Percentiles rank a stretch among this genome's conserved stretches.
Evolutionary conservation across 225 moss, liverwort and hornwort genomes (phyloP).

Genomic region (Neckera pumila): DNA sequence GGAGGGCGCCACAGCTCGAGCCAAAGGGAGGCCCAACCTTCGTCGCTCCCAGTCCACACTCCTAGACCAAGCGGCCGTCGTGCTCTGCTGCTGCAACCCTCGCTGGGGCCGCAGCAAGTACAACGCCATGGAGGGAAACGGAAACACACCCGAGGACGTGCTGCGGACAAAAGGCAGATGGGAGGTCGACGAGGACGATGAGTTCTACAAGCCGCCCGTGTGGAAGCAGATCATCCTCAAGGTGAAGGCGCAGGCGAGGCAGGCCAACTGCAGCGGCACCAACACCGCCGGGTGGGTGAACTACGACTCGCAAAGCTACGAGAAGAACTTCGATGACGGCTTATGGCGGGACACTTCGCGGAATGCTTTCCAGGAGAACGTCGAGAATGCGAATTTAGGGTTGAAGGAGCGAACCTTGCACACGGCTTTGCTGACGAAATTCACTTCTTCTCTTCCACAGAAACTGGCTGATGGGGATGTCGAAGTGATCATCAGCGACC

Average conservation of each 20-base stretch:
- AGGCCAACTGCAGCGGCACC: background rate
- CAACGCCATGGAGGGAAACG: background rate
- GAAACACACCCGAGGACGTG: background rate
- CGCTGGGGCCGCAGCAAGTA: conserved; percentile 25
- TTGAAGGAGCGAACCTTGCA: conserved; percentile 29
- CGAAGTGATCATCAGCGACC: background rate
- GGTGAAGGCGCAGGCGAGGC: conserved; percentile 30
- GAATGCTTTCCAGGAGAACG: background rate
- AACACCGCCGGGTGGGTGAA: conserved; percentile 25
- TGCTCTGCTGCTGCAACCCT: conserved; percentile 30
- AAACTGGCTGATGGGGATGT: background rate
- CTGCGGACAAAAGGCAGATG: conserved; percentile 39
- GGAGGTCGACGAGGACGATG: conserved; percentile 38
- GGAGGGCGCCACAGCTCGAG: background rate
- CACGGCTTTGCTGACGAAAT: conserved; percentile 26
- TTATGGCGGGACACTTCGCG: conserved; percentile 18
- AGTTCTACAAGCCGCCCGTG: conserved; percentile 43
- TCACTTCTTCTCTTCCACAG: conserved; percentile 14
- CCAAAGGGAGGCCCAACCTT: background rate
- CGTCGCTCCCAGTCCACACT: conserved; percentile 2
- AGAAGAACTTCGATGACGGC: conserved; percentile 54
- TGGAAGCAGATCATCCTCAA: conserved; percentile 53
- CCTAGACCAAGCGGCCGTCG: background rate
- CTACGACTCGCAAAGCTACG: conserved; percentile 44
- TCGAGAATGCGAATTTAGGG: conserved; percentile 12